These are phyloP conservation scores for Aspergillus heteromorphus DNA, from an alignment of 495 filamentous ascomycete genomes.

Conservation along the genomic window DNA sequence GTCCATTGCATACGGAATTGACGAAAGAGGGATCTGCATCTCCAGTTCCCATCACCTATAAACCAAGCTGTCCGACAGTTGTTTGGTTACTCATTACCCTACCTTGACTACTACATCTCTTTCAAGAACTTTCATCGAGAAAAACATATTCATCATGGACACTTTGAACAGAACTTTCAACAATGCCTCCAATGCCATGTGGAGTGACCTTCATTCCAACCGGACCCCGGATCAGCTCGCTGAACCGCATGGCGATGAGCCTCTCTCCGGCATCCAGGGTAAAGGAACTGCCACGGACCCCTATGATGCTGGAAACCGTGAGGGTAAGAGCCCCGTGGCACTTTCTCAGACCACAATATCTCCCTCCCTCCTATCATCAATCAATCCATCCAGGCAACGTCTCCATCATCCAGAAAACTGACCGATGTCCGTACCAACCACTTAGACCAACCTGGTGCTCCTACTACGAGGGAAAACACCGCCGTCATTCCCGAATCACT, in stretches of 20 bases:
- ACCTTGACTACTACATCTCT: not conserved
- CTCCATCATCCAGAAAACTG: not conserved
- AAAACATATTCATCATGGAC: constrained; percentile 27
- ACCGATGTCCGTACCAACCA: not conserved
- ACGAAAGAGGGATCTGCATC: not conserved
- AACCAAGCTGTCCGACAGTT: not conserved
- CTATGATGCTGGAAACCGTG: constrained; percentile 35
- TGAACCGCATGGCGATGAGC: constrained; percentile 31
- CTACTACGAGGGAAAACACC: constrained; percentile 19
- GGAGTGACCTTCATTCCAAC: constrained; percentile 23
- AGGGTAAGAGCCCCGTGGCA: constrained; percentile 1
- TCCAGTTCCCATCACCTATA: not conserved
- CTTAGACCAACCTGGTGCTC: constrained; percentile 33
- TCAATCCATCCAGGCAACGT: not conserved
- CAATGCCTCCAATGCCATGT: constrained; percentile 31
- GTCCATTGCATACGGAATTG: not conserved
- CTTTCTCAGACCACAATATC: not conserved
- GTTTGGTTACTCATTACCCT: not conserved
- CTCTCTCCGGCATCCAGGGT: constrained; percentile 38
- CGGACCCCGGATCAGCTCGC: constrained; percentile 5
- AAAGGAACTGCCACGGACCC: constrained; percentile 33
- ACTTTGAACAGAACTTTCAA: constrained; percentile 31
- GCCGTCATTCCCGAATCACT: constrained; percentile 12
- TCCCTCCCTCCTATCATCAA: not conserved
- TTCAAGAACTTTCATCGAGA: not conserved